Conservation (phyloP, 176 grass and related monocot genomes). For the Luzula sylvatica region DNA sequence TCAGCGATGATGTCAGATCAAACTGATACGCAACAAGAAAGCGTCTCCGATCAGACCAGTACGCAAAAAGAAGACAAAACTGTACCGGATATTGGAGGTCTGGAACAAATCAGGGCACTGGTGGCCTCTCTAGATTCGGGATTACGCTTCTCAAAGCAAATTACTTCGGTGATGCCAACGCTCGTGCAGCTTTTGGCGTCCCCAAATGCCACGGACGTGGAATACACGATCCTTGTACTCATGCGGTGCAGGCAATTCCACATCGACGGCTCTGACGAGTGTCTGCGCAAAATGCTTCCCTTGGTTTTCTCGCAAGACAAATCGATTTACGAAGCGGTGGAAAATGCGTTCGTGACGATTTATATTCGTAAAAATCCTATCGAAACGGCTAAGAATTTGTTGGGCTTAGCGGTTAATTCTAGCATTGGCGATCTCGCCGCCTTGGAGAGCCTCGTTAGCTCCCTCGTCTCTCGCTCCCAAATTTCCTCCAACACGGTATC, state of each 20-base stretch:
- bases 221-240: slow-evolving; percentile 79
- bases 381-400: slow-evolving; percentile 82
- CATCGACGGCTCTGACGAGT: slow-evolving; percentile 89
- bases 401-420: slow-evolving; percentile 50
- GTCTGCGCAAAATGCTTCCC: slow-evolving; percentile 80
- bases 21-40: slow-evolving; percentile 5
- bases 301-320: slow-evolving; percentile 98
- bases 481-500: slow-evolving; percentile 67
- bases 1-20: too few relatives aligned
- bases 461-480: slow-evolving; percentile 68
- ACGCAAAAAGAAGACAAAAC: slow-evolving; percentile 23
- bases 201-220: slow-evolving; percentile 85
- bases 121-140: slow-evolving; percentile 95
- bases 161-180: slow-evolving; percentile 79
- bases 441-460: slow-evolving; percentile 73
- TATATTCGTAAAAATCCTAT: slow-evolving; percentile 61
- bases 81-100: slow-evolving; percentile 63
- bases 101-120: slow-evolving; percentile 89
- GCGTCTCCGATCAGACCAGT: neutral
- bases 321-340: slow-evolving; percentile 93
- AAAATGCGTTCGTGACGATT: slow-evolving; percentile 81
- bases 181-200: slow-evolving; percentile 82
- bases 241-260: slow-evolving; percentile 99
- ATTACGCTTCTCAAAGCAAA: slow-evolving; percentile 62
- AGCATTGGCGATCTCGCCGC: slow-evolving; percentile 85